A percentile compares a stretch with the other conserved stretches of the same genome.
Evolutionary conservation across 345 rosid species (phyloP).

Genomic region (Citropsis articulata): DNA sequence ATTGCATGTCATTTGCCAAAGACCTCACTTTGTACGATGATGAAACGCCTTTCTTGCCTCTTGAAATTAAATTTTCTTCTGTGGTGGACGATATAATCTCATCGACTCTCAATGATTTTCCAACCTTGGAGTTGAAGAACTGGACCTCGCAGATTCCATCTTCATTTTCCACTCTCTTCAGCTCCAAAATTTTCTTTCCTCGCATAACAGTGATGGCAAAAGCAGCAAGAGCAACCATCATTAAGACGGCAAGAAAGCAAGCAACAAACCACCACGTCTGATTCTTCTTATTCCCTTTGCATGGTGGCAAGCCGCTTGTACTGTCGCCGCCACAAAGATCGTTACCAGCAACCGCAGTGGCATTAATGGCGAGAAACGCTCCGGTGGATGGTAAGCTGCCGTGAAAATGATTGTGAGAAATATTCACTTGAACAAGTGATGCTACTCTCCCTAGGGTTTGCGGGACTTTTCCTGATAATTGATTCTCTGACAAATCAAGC

Average conservation of each 20-base stretch:
- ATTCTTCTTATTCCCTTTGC: slow-evolving; percentile 40
- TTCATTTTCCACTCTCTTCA: slow-evolving; percentile 57
- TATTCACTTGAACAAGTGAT: slow-evolving; percentile 60
- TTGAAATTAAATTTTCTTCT: slow-evolving; percentile 44
- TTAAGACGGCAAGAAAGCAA: slow-evolving; percentile 36
- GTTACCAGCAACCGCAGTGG: slow-evolving; percentile 64
- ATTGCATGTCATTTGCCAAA: slow-evolving; percentile 25
- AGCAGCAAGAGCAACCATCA: slow-evolving; percentile 28
- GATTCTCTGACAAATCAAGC: slow-evolving; percentile 76
- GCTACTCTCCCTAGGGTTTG: slow-evolving; percentile 39
- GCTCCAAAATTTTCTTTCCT: slow-evolving; percentile 28
- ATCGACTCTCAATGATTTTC: slow-evolving; percentile 36
- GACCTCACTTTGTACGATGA: slow-evolving; percentile 36
- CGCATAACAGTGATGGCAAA: slow-evolving; percentile 33
- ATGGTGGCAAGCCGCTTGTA: slow-evolving; percentile 48
- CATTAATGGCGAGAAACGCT: slow-evolving; percentile 75
- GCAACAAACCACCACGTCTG: slow-evolving; percentile 50
- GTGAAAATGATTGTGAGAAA: slow-evolving; percentile 57
- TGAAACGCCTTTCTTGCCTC: slow-evolving; percentile 26
- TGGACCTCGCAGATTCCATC: slow-evolving; percentile 70
- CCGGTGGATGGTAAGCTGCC: slow-evolving; percentile 74
- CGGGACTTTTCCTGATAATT: slow-evolving; percentile 64
- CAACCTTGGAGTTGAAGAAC: slow-evolving; percentile 46
- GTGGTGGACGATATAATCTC: slow-evolving; percentile 41
- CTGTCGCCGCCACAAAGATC: slow-evolving; percentile 56